These are phyloP conservation scores for Xylariaceae sp. DNA, from an alignment of 2,329 filamentous ascomycete species.

Conservation along the genomic window DNA sequence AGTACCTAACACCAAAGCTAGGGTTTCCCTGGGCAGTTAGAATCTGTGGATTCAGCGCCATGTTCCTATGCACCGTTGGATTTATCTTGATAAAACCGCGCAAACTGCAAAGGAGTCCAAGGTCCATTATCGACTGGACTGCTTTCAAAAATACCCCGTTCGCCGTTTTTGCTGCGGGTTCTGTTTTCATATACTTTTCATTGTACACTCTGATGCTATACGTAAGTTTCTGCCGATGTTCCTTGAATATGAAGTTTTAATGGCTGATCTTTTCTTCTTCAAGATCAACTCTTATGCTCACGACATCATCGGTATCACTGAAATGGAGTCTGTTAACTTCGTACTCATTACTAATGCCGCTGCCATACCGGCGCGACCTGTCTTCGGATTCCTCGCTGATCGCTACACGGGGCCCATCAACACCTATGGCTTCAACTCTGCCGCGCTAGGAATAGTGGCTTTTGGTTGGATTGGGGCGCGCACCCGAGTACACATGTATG, in stretches of 20 bases:
- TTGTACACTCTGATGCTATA: slow-evolving; percentile 28
- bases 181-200: slow-evolving; percentile 34
- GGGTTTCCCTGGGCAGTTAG: slow-evolving; percentile 60
- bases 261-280: slow-evolving; percentile 4
- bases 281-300: slow-evolving; percentile 45
- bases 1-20: slow-evolving; percentile 48
- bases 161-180: slow-evolving; percentile 44
- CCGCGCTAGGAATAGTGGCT: slow-evolving; percentile 50
- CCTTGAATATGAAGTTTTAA: neutral
- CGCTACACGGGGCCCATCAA: slow-evolving; percentile 57
- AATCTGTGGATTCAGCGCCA: slow-evolving; percentile 47
- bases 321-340: slow-evolving; percentile 57
- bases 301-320: slow-evolving; percentile 49
- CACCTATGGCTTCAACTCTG: slow-evolving; percentile 47
- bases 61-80: slow-evolving; percentile 10
- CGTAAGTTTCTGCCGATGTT: slow-evolving; percentile 8
- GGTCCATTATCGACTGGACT: slow-evolving; percentile 11
- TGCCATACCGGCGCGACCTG: slow-evolving; percentile 57
- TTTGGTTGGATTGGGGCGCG: slow-evolving; percentile 59
- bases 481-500: slow-evolving; percentile 20
- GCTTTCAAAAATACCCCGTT: slow-evolving; percentile 16
- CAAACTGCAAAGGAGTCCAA: slow-evolving; percentile 6
- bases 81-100: slow-evolving; percentile 15
- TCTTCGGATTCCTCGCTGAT: slow-evolving; percentile 60
- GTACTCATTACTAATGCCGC: slow-evolving; percentile 63